Evolutionary conservation across 2,329 filamentous ascomycete species (phyloP).

Genomic region (Diaporthe amygdali): DNA sequence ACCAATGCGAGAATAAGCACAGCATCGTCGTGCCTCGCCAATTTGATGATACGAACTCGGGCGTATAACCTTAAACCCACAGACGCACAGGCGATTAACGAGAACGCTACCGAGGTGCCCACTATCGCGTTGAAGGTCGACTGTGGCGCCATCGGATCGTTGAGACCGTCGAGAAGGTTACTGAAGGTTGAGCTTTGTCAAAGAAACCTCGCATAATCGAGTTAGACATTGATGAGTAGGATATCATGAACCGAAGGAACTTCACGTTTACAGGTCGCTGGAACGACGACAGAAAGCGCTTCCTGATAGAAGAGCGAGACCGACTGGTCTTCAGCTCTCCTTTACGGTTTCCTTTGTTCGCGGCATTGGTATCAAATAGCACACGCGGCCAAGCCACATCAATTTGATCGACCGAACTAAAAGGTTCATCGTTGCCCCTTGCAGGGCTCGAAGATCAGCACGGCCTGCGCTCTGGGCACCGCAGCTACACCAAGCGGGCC

Average conservation of each 20-base stretch:
- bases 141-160: not conserved
- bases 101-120: not conserved
- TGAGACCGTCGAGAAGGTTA: not conserved
- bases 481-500: not conserved
- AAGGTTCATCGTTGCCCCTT: not conserved
- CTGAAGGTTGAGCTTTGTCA: too few species aligned
- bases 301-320: not conserved
- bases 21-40: not conserved
- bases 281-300: not conserved
- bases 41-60: not conserved
- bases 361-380: not conserved
- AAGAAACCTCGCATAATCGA: too few species aligned
- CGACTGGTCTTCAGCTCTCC: not conserved
- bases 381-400: not conserved
- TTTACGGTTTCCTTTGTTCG: not conserved
- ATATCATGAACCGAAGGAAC: not conserved
- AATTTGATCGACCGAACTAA: not conserved
- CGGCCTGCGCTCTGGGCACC: not conserved
- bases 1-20: not conserved
- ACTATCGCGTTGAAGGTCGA: not conserved
- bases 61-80: slow-evolving; percentile 16
- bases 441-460: not conserved
- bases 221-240: not conserved
- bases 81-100: not conserved
- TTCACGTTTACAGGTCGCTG: not conserved